Percentiles rank a stretch among this genome's conserved stretches.
These are phyloP conservation scores for Cucurbitaria berberidis DNA, from an alignment of 2,329 filamentous ascomycete genomes.

Conservation along the genomic window DNA sequence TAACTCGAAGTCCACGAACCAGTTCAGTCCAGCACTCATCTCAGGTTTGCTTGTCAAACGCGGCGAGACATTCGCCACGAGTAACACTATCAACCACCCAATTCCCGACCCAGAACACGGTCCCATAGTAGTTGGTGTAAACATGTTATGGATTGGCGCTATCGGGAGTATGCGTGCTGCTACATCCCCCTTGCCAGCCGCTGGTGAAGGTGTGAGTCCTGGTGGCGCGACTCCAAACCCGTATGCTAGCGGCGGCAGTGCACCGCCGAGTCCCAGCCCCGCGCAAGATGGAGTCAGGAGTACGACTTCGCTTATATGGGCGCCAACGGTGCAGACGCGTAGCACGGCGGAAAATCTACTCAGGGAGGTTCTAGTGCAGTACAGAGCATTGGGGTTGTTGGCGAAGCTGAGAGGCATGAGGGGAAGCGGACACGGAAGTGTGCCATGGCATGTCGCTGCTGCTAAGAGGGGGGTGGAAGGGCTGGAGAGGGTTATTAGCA, in stretches of 20 bases:
- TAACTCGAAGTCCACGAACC: constrained; percentile 44
- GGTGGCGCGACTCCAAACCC: constrained; percentile 8
- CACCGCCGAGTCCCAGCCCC: constrained; percentile 14
- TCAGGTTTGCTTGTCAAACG: constrained; percentile 54
- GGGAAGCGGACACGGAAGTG: constrained; percentile 62
- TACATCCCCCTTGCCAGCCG: constrained; percentile 34
- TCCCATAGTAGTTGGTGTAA: constrained; percentile 49
- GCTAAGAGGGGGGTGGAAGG: constrained; percentile 72
- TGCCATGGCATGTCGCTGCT: constrained; percentile 79
- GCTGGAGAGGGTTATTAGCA: constrained; percentile 48
- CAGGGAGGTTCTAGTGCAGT: constrained; percentile 73
- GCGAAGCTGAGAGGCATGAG: constrained; percentile 69
- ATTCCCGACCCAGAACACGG: constrained; percentile 33
- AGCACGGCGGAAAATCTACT: constrained; percentile 65
- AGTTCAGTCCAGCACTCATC: constrained; percentile 48
- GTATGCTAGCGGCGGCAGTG: constrained; percentile 5
- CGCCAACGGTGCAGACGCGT: constrained; percentile 38
- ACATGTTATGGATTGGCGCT: constrained; percentile 55
- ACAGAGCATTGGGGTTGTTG: constrained; percentile 70
- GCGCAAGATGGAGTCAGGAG: constrained; percentile 13
- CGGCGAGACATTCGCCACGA: constrained; percentile 25
- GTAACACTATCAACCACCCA: constrained; percentile 16
- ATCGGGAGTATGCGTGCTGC: constrained; percentile 46
- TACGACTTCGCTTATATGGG: constrained; percentile 43
- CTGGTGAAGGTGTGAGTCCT: constrained; percentile 32